Evolutionary conservation across 108 stramenopile genomes (phyloP).

Genomic region (Epipyxis sp.): DNA sequence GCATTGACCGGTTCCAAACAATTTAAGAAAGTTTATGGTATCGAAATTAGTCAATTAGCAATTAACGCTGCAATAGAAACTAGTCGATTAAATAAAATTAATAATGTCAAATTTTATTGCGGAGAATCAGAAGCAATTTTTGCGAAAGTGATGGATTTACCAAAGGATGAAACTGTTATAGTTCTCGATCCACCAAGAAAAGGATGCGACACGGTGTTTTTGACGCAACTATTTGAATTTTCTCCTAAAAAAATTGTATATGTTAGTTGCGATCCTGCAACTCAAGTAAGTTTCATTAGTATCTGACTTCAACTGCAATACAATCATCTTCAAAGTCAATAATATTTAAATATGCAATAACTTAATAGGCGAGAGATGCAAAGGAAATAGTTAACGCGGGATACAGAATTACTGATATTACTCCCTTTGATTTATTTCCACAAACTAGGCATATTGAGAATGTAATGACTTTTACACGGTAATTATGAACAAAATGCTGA

Average conservation of each 20-base stretch:
- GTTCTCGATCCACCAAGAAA: slow-evolving; percentile 95
- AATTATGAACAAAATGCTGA: not conserved
- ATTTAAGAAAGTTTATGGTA: slow-evolving; percentile 81
- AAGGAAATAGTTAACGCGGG: slow-evolving; percentile 69
- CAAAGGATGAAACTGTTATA: slow-evolving; percentile 74
- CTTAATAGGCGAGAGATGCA: slow-evolving; percentile 76
- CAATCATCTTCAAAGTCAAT: not conserved
- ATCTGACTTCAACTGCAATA: not conserved
- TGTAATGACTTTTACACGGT: slow-evolving; percentile 78
- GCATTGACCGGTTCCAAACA: slow-evolving; percentile 64
- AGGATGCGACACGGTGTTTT: slow-evolving; percentile 81
- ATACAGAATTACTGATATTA: slow-evolving; percentile 71
- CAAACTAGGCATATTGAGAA: slow-evolving; percentile 96
- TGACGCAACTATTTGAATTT: slow-evolving; percentile 79
- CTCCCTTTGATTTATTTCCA: slow-evolving; percentile 91
- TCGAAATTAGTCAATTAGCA: slow-evolving; percentile 82
- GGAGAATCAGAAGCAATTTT: slow-evolving; percentile 88
- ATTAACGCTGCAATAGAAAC: slow-evolving; percentile 76
- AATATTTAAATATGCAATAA: not conserved
- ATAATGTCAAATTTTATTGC: slow-evolving; percentile 76
- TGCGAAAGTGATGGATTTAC: slow-evolving; percentile 45
- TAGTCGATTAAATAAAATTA: slow-evolving; percentile 71
- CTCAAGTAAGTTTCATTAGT: slow-evolving; percentile 53
- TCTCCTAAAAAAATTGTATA: slow-evolving; percentile 82
- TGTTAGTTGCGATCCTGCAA: slow-evolving; percentile 89